Conservation (phyloP, 768 basidiomycete genomes). For the Amanita rubescens region DNA sequence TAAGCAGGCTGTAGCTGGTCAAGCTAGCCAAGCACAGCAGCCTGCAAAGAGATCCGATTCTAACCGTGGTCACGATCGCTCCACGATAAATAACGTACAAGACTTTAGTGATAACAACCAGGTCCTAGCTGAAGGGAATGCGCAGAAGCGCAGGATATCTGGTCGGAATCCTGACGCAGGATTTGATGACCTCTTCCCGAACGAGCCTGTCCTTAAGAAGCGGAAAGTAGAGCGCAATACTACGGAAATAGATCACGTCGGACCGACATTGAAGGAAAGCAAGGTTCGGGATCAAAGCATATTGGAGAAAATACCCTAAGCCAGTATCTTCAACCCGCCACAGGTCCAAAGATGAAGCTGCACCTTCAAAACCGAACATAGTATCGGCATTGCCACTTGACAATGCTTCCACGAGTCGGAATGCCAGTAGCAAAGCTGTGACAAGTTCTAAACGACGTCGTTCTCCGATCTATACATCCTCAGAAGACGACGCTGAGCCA, state of each 20-base stretch:
- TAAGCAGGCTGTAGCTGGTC: not conserved
- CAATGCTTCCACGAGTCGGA: conserved; percentile 7
- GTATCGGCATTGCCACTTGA: not conserved
- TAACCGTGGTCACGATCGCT: not conserved
- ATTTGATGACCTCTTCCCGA: not conserved
- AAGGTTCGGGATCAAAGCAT: not conserved
- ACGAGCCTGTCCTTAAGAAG: not conserved
- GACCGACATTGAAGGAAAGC: not conserved
- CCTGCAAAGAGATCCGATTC: not conserved
- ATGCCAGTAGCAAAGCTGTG: conserved; percentile 1
- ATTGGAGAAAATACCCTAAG: not conserved
- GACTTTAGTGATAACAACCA: not conserved
- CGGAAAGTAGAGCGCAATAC: not conserved
- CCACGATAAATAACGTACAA: not conserved
- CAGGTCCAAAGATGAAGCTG: not conserved
- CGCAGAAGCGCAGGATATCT: not conserved
- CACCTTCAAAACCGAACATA: not conserved
- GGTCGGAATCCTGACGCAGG: not conserved
- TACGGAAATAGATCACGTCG: not conserved
- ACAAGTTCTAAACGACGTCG: conserved; percentile 8
- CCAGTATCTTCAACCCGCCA: not conserved
- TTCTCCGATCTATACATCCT: conserved; percentile 2
- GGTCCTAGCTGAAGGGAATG: not conserved
- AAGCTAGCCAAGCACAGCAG: not conserved
- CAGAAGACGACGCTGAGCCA: conserved; percentile 48